Evolutionary conservation across 192 early-diverging fungal genomes (phyloP), one percentile per base, ranked within the genome.

Genomic region (Powellomyces hirtus): DNA sequence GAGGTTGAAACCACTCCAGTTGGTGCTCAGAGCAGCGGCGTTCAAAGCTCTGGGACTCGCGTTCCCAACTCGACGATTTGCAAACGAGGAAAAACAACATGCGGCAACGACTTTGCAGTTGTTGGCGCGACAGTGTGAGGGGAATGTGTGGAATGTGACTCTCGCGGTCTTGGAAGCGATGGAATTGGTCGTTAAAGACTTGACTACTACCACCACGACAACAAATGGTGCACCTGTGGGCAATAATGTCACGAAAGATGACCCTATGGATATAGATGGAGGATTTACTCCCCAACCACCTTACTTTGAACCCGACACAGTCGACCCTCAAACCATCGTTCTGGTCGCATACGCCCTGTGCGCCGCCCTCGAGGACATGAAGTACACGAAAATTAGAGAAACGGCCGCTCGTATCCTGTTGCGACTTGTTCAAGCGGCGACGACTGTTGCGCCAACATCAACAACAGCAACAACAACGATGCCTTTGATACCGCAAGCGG

Each of bases 71-170:
- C 33, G 27, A 3, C 64, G 74, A 22, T 49, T 72, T 14, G 63
- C 71, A 14, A n/a, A n/a, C n/a, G n/a, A n/a, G n/a, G 51, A 73
- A n/a, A 24, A 59, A 4, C 85, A 90, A 78, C 69, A 87, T 27
- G 81, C 76, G 6, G 68, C 64, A 14, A 63, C 68, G 22, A 64
- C 90, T 37, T 72, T 74, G 13, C 18, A 53, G 1, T 63, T 79
- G 6, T 66, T 93, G 35, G 74, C 80, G 0, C 70, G 71, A 8
- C 75, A 82, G 18, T 75, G 91, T 1, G 75, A 83, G 4, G 83
- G 79, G 0, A 86, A 91, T 36, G 83, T 93, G 22, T 97, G 95
- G 95, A 95, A 94, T 70, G 87, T 92, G 3, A 80, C 88, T 5
- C 68, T 90, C 1, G 85, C 87, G 8, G 81, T 91, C 16, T 72